Evolutionary conservation across 768 basidiomycete genomes (phyloP).

Genomic region (Boletus sp.): DNA sequence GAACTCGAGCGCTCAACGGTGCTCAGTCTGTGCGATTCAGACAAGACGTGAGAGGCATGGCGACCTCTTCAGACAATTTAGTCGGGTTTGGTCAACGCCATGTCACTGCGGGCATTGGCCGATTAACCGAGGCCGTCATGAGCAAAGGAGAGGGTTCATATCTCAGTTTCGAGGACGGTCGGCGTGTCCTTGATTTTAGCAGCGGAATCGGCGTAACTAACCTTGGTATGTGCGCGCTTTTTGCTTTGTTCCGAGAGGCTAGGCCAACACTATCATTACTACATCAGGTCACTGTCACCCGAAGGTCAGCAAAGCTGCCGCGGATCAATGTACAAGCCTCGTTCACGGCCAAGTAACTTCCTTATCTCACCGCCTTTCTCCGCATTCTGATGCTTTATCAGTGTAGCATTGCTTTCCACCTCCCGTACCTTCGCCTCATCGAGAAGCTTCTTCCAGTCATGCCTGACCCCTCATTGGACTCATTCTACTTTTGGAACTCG

Average conservation of each 20-base stretch:
- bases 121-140: constrained; percentile 54
- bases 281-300: constrained; percentile 81
- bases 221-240: constrained; percentile 50
- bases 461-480: constrained; percentile 88
- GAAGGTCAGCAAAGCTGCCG: constrained; percentile 80
- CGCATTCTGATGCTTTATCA: constrained; percentile 31
- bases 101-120: constrained; percentile 44
- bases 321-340: constrained; percentile 80
- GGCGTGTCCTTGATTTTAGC: constrained; percentile 79
- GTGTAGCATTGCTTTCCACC: constrained; percentile 88
- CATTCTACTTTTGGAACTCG: constrained; percentile 98
- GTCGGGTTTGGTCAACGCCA: constrained; percentile 42
- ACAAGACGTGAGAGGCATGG: constrained; percentile 15
- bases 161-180: constrained; percentile 69
- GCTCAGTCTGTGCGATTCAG: not conserved
- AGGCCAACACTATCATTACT: not conserved
- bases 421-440: constrained; percentile 84
- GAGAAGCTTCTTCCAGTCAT: constrained; percentile 82
- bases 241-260: not conserved
- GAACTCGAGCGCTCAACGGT: not conserved
- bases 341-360: constrained; percentile 70
- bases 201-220: constrained; percentile 86
- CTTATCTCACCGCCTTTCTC: not conserved
- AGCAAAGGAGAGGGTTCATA: constrained; percentile 71
- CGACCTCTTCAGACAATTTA: constrained; percentile 23